These are phyloP conservation scores for Penicillium sp. DNA, from an alignment of 2,329 filamentous ascomycete genomes.

Conservation along the genomic window DNA sequence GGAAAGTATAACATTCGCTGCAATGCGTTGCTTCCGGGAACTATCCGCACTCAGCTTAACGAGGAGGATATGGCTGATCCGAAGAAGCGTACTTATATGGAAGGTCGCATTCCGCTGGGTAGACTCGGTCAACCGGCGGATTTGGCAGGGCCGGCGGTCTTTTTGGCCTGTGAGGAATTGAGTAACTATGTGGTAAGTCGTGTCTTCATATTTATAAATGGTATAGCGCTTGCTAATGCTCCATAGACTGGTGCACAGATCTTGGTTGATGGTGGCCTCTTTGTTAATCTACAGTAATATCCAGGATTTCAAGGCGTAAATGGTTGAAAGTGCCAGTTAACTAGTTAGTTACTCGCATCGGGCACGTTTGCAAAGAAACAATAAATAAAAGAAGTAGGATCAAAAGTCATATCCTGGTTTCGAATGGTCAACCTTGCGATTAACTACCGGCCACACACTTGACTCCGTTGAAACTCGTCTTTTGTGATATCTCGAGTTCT, in stretches of 20 bases:
- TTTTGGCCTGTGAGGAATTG: conserved; percentile 72
- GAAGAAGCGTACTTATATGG: conserved; percentile 70
- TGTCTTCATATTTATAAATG: not conserved
- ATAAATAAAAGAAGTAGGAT: no score
- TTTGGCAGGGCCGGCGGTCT: conserved; percentile 77
- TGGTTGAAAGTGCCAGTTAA: no score
- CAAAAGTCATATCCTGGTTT: no score
- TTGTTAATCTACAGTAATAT: conserved; percentile 74
- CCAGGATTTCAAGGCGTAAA: no score
- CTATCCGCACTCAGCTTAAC: conserved; percentile 77
- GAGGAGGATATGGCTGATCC: conserved; percentile 74
- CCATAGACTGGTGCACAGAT: conserved; percentile 68
- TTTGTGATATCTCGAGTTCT: no score
- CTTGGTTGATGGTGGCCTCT: conserved; percentile 81
- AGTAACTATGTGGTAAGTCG: conserved; percentile 64
- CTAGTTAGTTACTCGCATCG: no score
- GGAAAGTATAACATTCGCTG: conserved; percentile 73
- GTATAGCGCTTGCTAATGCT: not conserved
- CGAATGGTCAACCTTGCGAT: no score
- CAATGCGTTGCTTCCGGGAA: conserved; percentile 79
- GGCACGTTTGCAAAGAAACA: no score
- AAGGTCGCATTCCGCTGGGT: conserved; percentile 72
- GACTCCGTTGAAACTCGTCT: no score
- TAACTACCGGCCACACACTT: no score
- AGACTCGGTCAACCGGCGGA: conserved; percentile 68